Evolutionary conservation across 176 grass and related monocot genomes (phyloP), one percentile per base, ranked within the genome.

Genomic region (Lolium rigidum): DNA sequence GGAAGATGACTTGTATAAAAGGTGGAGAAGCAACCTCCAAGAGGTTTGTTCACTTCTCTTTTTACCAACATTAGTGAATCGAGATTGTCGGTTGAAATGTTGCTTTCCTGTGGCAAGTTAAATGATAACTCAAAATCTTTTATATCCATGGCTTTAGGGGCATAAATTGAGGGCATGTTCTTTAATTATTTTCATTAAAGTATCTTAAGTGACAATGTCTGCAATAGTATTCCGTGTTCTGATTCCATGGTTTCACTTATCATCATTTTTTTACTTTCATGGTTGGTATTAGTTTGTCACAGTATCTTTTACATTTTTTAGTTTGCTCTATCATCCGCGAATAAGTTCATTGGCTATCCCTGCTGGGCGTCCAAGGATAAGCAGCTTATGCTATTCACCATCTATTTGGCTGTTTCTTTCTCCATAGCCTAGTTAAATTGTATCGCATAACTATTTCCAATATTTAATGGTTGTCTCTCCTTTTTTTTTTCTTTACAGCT

Each of bases 11-110:
- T 89, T 95, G 90, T 98, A 98, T 76, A 92, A 58, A 86, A 92
- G 90, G 58, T 98, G 97, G 97, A 85, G 97, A 91, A 95, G 82
- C 84, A 95, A 98, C 64, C 69, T 98, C 46, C 89, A 98, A 87
- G 97, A 98, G 97, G 97, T 98, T 72, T 70, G 22, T 44, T 92
- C 65, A 56, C 51, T 88, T 63, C 49, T 81, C 67, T 72, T 77
- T 86, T 70, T 91, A 51, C 62, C 25, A 49, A 67, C 31, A 38
- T 48, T 20, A 85, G n/a, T 81, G 59, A 80, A 24, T 6, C 0
- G 38, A 84, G 39, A 69, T 84, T 84, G 15, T 76, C 69, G 69
- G 75, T 87, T 74, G 4, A 76, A 76, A 76, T 68, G 26, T 91
- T 87, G 37, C 68, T 84, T 74, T 83, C 43, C 17, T 76, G 51